Base-by-base conservation (phyloP, 1,139 yeast species). In the Chernovozyma aurita region DNA sequence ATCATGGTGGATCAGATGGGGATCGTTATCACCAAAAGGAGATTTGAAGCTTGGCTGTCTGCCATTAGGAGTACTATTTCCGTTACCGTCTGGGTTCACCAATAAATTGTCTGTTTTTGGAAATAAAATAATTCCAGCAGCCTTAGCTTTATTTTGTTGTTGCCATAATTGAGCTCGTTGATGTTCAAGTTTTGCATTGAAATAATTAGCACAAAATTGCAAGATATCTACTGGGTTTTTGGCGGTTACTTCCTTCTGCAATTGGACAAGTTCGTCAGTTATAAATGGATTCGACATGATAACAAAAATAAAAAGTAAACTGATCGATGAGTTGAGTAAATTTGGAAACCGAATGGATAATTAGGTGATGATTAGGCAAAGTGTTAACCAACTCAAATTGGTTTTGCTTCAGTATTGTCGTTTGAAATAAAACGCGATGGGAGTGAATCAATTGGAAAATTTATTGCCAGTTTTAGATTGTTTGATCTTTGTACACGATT, bases 141-240 rank as follows among this genome's bases (percentile, higher is more conserved):
- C 67, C 37, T 61, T 61, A 3, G 80, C 80, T 46, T 71, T 66
- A 21, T 67, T 55, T 48, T 72, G 77, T 43, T 71, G 76, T 32
- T 61, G 63, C 78, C 78, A 77, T 39, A 75, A 62, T 33, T 70
- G 70, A 28, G 65, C 54, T 53, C 88, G 70, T 53, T 81, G 85
- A 28, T 74, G 69, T 46, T 76, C 81, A 42, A 84, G 63, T 45
- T 80, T 76, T 35, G 69, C 56, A 50, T 73, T 74, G 63, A 84
- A 84, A 58, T 80, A 81, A 54, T 79, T 75, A 42, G 85, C 83
- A 51, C 90, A 80, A 59, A 83, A 85, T 55, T 84, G 90, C 43
- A 84, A 59, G 22, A 83, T 65, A 53, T 84, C 90, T 15, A 65
- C 57, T 2, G 95, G 95, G 48, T 80, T 76, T 49, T 78, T 75